A percentile compares a stretch with the other conserved stretches of the same genome.
Conservation (phyloP, 441 rosid species). For the Pelargonium hybrid region DNA sequence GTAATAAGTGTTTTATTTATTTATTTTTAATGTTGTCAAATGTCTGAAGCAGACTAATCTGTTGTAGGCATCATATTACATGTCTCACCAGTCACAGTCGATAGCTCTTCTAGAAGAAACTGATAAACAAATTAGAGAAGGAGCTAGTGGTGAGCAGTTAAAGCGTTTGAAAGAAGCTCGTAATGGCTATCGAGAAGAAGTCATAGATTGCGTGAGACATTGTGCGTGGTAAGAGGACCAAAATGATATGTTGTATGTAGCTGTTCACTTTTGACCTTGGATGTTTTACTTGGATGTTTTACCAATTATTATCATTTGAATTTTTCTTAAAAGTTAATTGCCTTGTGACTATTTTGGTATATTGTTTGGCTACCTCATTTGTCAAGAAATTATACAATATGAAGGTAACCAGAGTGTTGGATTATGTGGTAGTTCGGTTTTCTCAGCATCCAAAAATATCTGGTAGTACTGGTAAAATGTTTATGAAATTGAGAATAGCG, state of each 20-base stretch:
- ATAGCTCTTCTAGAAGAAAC: conserved; percentile 83
- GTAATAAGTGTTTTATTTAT: not conserved
- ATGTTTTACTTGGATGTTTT: too few relatives aligned
- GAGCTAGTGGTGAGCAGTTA: conserved; percentile 52
- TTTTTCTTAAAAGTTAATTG: not conserved
- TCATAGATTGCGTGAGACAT: conserved; percentile 78
- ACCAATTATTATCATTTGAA: not conserved
- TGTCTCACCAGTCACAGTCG: conserved; percentile 76
- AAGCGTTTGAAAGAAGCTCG: conserved; percentile 90
- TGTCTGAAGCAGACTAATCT: conserved; percentile 18
- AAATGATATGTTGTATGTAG: conserved; percentile 1
- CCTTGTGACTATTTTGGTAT: not conserved
- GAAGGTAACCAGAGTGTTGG: not conserved
- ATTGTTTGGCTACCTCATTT: not conserved
- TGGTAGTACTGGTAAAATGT: too few relatives aligned
- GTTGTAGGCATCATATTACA: conserved; percentile 76
- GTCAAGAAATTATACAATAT: not conserved
- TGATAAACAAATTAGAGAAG: conserved; percentile 83
- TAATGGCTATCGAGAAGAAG: conserved; percentile 70
- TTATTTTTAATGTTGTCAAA: conserved; percentile 6
- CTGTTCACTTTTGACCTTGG: not conserved
- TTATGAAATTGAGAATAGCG: not conserved
- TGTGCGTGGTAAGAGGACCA: conserved; percentile 62
- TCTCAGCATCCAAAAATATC: not conserved
- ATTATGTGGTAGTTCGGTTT: not conserved